Conservation (phyloP, 140 eudicot genomes). For the Bidens hawaiensis region DNA sequence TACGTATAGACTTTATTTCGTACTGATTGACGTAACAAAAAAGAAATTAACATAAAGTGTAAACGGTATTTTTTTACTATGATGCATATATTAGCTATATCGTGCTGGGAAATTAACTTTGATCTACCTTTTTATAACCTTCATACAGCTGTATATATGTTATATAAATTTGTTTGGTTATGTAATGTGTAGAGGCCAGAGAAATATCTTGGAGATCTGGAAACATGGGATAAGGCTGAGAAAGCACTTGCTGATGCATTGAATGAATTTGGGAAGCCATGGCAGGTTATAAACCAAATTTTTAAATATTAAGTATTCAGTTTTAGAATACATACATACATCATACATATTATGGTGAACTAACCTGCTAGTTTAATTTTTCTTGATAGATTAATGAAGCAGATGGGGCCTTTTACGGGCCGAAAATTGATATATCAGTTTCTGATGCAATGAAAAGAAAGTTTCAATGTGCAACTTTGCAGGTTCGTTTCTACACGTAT, state of each 20-base stretch:
- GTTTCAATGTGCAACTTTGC: slow-evolving; percentile 71
- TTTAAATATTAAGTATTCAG: not conserved
- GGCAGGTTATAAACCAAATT: slow-evolving; percentile 53
- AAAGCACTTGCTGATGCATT: slow-evolving; percentile 80
- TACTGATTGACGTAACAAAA: not conserved
- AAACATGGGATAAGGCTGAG: slow-evolving; percentile 92
- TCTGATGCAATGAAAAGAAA: not conserved
- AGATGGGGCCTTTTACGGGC: slow-evolving; percentile 98
- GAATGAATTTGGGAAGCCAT: slow-evolving; percentile 75
- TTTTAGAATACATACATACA: too few species aligned
- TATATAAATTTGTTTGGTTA: too few species aligned
- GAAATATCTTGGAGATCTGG: slow-evolving; percentile 34
- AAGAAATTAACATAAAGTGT: not conserved
- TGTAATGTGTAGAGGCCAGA: slow-evolving; percentile 49
- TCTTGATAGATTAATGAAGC: slow-evolving; percentile 66
- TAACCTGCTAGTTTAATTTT: not conserved
- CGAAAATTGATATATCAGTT: slow-evolving; percentile 68
- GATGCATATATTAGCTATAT: not conserved
- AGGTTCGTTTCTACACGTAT: not conserved
- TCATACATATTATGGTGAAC: too few species aligned
- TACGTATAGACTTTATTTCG: not conserved
- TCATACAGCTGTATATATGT: not conserved
- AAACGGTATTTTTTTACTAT: not conserved
- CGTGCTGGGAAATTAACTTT: not conserved
- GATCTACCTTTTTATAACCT: not conserved